Percentiles rank a stretch among this genome's conserved stretches.
Evolutionary conservation across 306 rosid species (phyloP).

Genomic region (Sindora glabra): DNA sequence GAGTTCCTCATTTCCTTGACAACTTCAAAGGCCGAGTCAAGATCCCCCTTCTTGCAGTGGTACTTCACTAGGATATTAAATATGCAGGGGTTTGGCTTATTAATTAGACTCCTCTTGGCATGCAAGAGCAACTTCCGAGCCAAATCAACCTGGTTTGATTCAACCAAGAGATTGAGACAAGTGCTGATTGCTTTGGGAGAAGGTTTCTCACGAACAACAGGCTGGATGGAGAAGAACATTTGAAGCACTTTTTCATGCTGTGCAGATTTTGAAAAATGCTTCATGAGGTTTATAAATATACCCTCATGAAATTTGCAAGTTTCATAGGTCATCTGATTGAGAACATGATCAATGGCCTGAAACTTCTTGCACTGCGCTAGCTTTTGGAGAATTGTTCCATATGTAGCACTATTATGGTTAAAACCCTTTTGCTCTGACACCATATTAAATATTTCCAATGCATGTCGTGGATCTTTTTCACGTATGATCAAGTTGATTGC

Average conservation of each 20-base stretch:
- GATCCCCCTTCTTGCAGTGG: slow-evolving; percentile 44
- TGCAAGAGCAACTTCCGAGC: slow-evolving; percentile 30
- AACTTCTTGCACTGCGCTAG: slow-evolving; percentile 44
- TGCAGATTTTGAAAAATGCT: slow-evolving; percentile 33
- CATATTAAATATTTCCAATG: slow-evolving; percentile 41
- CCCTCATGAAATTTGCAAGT: slow-evolving; percentile 50
- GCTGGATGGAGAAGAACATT: slow-evolving; percentile 34
- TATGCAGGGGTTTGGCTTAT: slow-evolving; percentile 44
- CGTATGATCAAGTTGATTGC: slow-evolving; percentile 35
- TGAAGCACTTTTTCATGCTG: slow-evolving; percentile 46
- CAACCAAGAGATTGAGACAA: slow-evolving; percentile 49
- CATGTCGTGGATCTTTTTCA: slow-evolving; percentile 49
- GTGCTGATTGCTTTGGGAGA: slow-evolving; percentile 45
- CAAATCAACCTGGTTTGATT: slow-evolving; percentile 33
- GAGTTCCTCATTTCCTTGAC: slow-evolving; percentile 36
- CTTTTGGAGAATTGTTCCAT: slow-evolving; percentile 35
- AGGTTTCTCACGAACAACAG: slow-evolving; percentile 36
- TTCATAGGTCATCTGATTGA: slow-evolving; percentile 39
- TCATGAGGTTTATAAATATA: slow-evolving; percentile 47
- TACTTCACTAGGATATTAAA: slow-evolving; percentile 50
- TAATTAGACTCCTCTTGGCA: slow-evolving; percentile 18
- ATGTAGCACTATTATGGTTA: slow-evolving; percentile 36
- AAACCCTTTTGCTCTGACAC: slow-evolving; percentile 45
- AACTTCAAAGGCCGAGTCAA: slow-evolving; percentile 42
- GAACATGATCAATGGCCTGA: slow-evolving; percentile 38